Evolutionary conservation across 352 stramenopile genomes (phyloP), one percentile per base, ranked within the genome.

Genomic region (Globisporangium heterothallicum): DNA sequence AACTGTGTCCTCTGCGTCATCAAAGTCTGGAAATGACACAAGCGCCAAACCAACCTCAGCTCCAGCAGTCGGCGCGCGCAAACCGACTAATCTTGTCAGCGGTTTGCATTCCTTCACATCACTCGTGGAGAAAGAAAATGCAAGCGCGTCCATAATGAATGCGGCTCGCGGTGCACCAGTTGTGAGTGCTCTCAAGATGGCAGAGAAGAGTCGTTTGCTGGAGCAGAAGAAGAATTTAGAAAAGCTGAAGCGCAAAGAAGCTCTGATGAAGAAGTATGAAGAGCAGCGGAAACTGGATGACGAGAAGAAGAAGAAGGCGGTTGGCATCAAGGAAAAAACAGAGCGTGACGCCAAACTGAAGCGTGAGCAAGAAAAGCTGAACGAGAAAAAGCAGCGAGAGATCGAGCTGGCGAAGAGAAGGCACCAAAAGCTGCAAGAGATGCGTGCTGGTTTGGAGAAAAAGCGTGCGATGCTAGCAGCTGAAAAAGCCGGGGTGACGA

Each of bases 191-290:
- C 58, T 94, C 21, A 92, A 91, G 43, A 26, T 86, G 47, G 80
- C 80, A 1, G 80, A 92, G 58, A 81, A 68, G 34, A 83, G 69
- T 12, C 72, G 78, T 1, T 42, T 85, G 32, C 52, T 67, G 7
- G 83, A 94, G 59, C 70, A 88, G 58, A 86, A 85, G 63, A 86
- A 81, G 53, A 67, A 56, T 22, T 19, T 76, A 8, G 78, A 89
- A 41, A 86, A 87, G 42, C 56, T 68, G 45, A 78, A 76, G 34
- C 70, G 76, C 8, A 84, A 84, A 51, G 71, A 85, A 22, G 74
- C 74, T 9, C 55, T 89, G 42, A 74, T 74, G 50, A 81, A 78
- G 56, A 86, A 72, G 43, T 79, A 88, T 44, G 81, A 88, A 49
- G 77, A 90, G 41, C 70, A 90, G 53, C 68, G 70, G 3, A 73